Conservation (phyloP, 192 early-diverging fungal species). For the Backusella liffmaniae region DNA sequence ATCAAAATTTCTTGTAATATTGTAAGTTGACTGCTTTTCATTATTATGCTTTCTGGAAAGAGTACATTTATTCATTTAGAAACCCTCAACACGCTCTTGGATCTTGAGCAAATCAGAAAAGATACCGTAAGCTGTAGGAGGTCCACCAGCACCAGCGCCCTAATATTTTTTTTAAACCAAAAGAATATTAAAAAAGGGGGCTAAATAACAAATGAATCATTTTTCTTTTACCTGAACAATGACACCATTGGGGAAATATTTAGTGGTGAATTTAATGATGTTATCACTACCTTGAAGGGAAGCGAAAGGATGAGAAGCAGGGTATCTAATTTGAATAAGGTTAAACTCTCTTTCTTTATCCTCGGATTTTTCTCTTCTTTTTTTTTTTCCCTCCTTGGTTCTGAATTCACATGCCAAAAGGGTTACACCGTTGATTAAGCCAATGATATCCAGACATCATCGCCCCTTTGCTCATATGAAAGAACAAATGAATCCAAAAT, state of each 20-base stretch:
- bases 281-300: slow-evolving; percentile 98
- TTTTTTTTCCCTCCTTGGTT: neutral
- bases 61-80: neutral
- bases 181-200: neutral
- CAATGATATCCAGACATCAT: no score
- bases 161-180: neutral
- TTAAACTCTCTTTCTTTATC: no score
- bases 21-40: no score
- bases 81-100: slow-evolving; percentile 54
- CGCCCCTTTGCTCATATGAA: no score
- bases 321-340: slow-evolving; percentile 51
- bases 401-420: neutral
- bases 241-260: slow-evolving; percentile 91
- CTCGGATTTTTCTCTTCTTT: neutral
- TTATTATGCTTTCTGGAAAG: no score
- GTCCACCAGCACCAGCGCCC: slow-evolving; percentile 88
- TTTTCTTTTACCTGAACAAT: slow-evolving; percentile 70
- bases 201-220: neutral
- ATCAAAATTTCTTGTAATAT: no score
- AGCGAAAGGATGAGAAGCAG: slow-evolving; percentile 90
- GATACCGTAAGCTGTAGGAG: slow-evolving; percentile 97
- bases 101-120: slow-evolving; percentile 93
- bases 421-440: neutral
- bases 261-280: slow-evolving; percentile 95
- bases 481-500: no score